Evolutionary conservation across 2,329 filamentous ascomycete genomes (phyloP), one percentile per base, ranked within the genome.

Genomic region (Talaromyces pinophilus): DNA sequence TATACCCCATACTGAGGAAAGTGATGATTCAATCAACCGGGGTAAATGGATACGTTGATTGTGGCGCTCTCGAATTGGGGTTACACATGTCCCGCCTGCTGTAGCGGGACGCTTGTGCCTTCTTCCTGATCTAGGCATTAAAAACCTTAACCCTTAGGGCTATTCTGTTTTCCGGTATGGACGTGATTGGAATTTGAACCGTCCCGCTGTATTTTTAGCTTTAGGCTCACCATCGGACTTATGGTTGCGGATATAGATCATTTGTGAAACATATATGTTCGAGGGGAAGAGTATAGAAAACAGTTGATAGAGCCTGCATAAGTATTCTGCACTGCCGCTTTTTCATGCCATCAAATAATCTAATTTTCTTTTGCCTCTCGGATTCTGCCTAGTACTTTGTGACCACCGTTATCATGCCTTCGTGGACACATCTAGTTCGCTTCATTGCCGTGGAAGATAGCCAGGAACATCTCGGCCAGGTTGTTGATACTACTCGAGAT

Each of bases 381-480:
- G 7, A 44, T 44, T 44, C 42, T 44, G 2, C n/a, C 42, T 19
- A 3, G 3, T n/a, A 8, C 17, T 19, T 44, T n/a, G n/a, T 44
- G n/a, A 11, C 19, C 25, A 50, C 11, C 3, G 10, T 25, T 17
- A 50, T 50, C 42, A 63, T 64, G 63, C 22, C 63, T 52, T 67
- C 69, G 42, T 76, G 74, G 74, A 76, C 75, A 38, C 74, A 76
- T 52, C 63, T 77, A 2, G 69, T 77, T 62, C 73, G 73, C 6
- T 77, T 77, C 66, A 69, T 76, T 42, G 73, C 74, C 33, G 67
- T 68, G 6, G 75, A 77, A 61, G 75, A 76, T 63, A 69, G 65
- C 44, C 70, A 72, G 28, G 63, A 70, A 25, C 74, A 77, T 40
- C 69, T 77, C 4, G 75, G 75, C 13, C 72, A 76, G 62, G 55